Conservation (phyloP, 768 basidiomycete species). For the Pseudohyphozyma bogoriensis region DNA sequence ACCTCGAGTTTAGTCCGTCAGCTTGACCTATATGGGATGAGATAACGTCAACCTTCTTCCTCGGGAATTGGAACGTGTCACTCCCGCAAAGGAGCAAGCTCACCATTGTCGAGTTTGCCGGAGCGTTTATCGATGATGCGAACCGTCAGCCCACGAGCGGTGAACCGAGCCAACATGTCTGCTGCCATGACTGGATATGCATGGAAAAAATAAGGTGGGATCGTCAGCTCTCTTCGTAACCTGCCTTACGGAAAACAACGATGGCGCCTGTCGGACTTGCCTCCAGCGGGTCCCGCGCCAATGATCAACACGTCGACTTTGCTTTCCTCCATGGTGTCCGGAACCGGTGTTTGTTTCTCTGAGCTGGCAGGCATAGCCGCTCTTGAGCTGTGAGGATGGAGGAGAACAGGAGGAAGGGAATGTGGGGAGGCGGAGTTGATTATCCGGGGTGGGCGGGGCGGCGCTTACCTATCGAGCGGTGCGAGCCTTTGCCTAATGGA, state of each 20-base stretch:
- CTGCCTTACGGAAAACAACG: no score
- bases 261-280: constrained; percentile 16
- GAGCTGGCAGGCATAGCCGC: no score
- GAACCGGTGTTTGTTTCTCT: no score
- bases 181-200: neutral
- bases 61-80: neutral
- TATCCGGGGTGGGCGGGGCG: no score
- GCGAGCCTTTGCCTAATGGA: no score
- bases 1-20: constrained; percentile 31
- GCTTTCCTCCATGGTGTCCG: no score
- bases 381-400: no score
- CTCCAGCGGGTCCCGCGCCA: constrained; percentile 29
- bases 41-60: neutral
- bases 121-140: constrained; percentile 32
- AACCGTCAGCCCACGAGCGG: constrained; percentile 11
- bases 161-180: constrained; percentile 15
- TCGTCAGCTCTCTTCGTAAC: no score
- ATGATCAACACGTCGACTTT: constrained; percentile 25
- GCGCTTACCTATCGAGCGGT: no score
- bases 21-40: constrained; percentile 29
- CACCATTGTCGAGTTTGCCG: constrained; percentile 29
- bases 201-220: no score
- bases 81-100: neutral
- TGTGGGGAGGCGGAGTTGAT: no score
- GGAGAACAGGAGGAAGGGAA: no score